A percentile compares a stretch with the other conserved stretches of the same genome.
These are phyloP conservation scores for Luffa aegyptiaca DNA, from an alignment of 306 rosid genomes.

Conservation along the genomic window DNA sequence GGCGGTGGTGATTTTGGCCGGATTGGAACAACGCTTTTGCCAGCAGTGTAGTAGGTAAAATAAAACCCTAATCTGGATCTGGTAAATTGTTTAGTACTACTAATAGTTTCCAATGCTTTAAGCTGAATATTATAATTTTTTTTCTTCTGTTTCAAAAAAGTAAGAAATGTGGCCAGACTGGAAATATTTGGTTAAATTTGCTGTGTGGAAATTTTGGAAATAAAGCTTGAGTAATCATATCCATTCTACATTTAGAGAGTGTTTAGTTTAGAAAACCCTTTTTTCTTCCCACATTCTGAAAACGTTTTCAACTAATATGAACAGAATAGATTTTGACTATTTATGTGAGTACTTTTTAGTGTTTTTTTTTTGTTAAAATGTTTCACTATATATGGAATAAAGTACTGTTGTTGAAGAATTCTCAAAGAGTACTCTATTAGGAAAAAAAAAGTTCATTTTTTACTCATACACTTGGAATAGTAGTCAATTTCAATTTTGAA, in stretches of 20 bases:
- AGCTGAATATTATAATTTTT: neutral
- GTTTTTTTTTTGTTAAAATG: neutral
- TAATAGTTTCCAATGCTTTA: neutral
- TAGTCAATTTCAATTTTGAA: neutral
- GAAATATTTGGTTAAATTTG: neutral
- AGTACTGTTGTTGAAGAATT: neutral
- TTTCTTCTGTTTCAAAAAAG: neutral
- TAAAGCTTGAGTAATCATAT: neutral
- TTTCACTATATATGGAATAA: neutral
- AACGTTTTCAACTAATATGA: neutral
- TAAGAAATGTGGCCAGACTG: neutral
- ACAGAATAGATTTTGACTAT: neutral
- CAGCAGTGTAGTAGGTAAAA: conserved; percentile 96
- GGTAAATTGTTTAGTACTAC: neutral
- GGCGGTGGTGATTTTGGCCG: conserved; percentile 37
- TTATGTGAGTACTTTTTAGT: neutral
- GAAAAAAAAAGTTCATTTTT: neutral
- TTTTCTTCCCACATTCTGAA: neutral
- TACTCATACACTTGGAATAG: neutral
- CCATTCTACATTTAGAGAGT: neutral
- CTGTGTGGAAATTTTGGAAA: neutral
- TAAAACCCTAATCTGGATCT: neutral
- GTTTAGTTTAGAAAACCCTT: neutral
- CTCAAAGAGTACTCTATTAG: neutral
- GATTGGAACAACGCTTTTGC: conserved; percentile 68